Base-by-base conservation (phyloP, 768 basidiomycete species). In the Amanita jacksonii region DNA sequence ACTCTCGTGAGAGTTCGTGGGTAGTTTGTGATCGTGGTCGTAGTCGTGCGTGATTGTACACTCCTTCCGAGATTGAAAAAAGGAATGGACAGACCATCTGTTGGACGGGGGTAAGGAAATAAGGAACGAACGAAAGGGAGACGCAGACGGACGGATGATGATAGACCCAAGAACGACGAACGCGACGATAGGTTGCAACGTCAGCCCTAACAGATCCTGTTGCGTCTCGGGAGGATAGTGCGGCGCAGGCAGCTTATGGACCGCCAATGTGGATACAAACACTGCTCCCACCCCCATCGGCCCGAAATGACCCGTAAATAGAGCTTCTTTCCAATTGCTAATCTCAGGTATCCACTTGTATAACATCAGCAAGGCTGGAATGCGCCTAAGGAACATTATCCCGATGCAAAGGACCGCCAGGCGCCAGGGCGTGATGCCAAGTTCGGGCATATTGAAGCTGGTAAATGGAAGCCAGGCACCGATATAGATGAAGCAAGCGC, bases 201-300 rank as follows among this genome's bases (percentile, higher is more conserved):
- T 70, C 4, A 75, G 72, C 0, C 81, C 75, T n/a, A 97, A 70
- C 12, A 81, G 52, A 50, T 96, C 88, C 37, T 77, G 68, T 52
- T 86, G 81, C 33, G 71, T 73, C 42, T 67, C 62, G 0, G 87
- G 84, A 0, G 87, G 84, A 43, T 63, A 57, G 2, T 65, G 58
- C 1, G 83, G 77, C 8, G 52, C 55, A 4, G 82, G 76, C 0
- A 92, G 66, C 40, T 72, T 74, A 18, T 71, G 70, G 7, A 79
- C 57, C 3, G 89, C 86, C 20, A 90, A 61, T 0, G 78, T 81
- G 8, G 84, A 79, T 44, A 98, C 82, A 59, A 97, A 99, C 35
- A 97, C 69, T 5, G 94, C 85, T 0, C 84, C 80, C 18, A 96
- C 91, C 41, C 93, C 93, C 86, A 96, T 92, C 70, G 90, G 61